phyloP scores from a whole-genome alignment of 1,284 basidiomycete genomes.

The Inonotus hispidus region DNA sequence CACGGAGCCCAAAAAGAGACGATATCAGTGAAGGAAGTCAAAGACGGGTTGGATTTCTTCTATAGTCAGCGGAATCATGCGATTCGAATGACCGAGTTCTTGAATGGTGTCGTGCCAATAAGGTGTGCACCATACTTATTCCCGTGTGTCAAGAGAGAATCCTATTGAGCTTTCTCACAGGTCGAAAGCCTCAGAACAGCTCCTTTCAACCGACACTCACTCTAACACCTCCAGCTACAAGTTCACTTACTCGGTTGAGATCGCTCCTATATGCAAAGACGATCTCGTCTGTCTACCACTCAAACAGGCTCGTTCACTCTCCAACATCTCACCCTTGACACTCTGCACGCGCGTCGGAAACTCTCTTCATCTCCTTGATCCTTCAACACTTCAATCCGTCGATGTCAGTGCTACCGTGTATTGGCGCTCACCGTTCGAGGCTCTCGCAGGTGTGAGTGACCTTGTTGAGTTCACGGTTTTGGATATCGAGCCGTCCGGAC shows the following conservation, averaged over 20 bases:
- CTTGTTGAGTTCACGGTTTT: slow-evolving; percentile 94
- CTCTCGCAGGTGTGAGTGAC: slow-evolving; percentile 78
- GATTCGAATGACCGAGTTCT: slow-evolving; percentile 96
- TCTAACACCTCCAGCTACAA: slow-evolving; percentile 94
- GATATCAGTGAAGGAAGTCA: slow-evolving; percentile 86
- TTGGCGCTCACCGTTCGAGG: slow-evolving; percentile 87
- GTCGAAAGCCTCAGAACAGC: slow-evolving; percentile 88
- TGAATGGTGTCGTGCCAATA: slow-evolving; percentile 83
- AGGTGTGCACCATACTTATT: slow-evolving; percentile 44
- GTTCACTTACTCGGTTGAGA: slow-evolving; percentile 97
- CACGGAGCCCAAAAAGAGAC: slow-evolving; percentile 97
- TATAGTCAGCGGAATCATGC: slow-evolving; percentile 89
- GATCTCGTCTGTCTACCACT: slow-evolving; percentile 89
- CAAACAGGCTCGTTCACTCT: slow-evolving; percentile 76
- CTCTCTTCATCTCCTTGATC: slow-evolving; percentile 88
- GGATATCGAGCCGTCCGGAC: slow-evolving; percentile 84
- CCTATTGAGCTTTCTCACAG: slow-evolving; percentile 33
- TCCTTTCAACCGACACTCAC: slow-evolving; percentile 92
- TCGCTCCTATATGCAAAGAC: slow-evolving; percentile 96
- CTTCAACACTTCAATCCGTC: slow-evolving; percentile 76
- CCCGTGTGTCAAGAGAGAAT: background rate
- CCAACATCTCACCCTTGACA: slow-evolving; percentile 85
- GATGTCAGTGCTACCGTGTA: slow-evolving; percentile 83
- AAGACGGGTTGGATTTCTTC: slow-evolving; percentile 96
- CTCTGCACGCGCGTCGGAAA: slow-evolving; percentile 91